phyloP scores from a whole-genome alignment of 2,329 filamentous ascomycete species.

The Cytospora chrysosperma region DNA sequence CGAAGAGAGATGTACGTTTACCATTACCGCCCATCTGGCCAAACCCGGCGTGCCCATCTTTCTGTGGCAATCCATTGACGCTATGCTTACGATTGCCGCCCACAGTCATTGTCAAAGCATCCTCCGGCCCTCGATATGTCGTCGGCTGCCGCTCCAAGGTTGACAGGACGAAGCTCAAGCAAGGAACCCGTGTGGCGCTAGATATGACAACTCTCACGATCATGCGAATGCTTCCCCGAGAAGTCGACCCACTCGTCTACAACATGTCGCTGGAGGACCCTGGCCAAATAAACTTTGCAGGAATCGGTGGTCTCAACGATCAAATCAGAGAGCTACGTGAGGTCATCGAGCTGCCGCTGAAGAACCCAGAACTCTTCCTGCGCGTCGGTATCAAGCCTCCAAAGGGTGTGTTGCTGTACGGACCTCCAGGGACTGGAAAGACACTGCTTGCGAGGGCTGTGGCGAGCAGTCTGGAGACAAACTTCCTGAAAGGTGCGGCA shows the following conservation, averaged over 20 bases:
- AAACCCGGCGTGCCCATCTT: conserved; percentile 26
- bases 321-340: conserved; percentile 97
- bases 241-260: conserved; percentile 98
- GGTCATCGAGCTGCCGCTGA: conserved; percentile 95
- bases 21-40: background rate
- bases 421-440: conserved; percentile 95
- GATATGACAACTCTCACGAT: conserved; percentile 99
- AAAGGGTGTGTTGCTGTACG: conserved; percentile 94
- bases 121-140: conserved; percentile 94
- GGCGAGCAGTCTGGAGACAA: conserved; percentile 93
- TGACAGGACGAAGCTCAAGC: conserved; percentile 95
- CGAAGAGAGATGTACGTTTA: conserved; percentile 86
- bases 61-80: background rate
- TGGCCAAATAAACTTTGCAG: conserved; percentile 94
- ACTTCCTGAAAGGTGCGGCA: conserved; percentile 86
- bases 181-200: conserved; percentile 93
- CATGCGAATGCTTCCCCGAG: conserved; percentile 98
- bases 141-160: conserved; percentile 98
- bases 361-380: conserved; percentile 97
- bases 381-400: conserved; percentile 98
- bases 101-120: conserved; percentile 95
- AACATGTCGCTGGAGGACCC: conserved; percentile 99
- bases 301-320: conserved; percentile 96
- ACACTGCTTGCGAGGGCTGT: conserved; percentile 92
- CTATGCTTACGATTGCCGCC: background rate